Base-by-base conservation (phyloP, 352 stramenopile species). In the Pythium insidiosum region DNA sequence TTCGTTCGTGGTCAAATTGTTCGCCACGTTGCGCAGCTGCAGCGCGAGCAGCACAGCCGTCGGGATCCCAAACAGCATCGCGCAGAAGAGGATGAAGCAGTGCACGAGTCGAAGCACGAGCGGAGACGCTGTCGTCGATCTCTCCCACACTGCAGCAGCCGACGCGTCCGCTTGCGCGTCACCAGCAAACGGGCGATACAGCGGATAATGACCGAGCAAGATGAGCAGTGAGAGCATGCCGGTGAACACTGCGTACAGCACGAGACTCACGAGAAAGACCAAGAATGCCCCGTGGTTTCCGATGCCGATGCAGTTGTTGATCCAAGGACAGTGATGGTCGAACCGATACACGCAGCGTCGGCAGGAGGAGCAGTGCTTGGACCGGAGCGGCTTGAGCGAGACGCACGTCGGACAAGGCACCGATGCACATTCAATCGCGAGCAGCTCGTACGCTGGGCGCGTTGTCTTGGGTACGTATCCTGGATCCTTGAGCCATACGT, bases 241-340 rank as follows among this genome's bases (percentile, higher is more conserved):
- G 10, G 85, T 52, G 10, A 59, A 57, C 16, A 60, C 52, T 44
- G 76, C 88, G 28, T 78, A 86, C 11, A 52, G 29, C 5, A 68
- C 57, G 19, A 91, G 45, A 13, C 53, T 63, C 1, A 51, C 28
- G 22, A 89, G 62, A 31, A 91, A 91, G 16, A 81, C 36, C n/a
- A 91, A 54, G 33, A 91, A 91, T 18, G 61, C 78, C 35, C 59
- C 56, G 49, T 91, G 79, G 44, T 91, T 91, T 19, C 70, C 63
- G 7, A 80, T 57, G 7, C 79, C 79, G 35, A 91, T 63, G 48
- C 79, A 91, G 52, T 91, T 91, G 60, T 88, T 89, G 41, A 91
- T 84, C 79, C 79, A 91, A 30, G 79, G 79, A 56, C 79, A 91
- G 46, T 91, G 79, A 48, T 91, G 79, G 48, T 91, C 79, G 38